A percentile compares a stretch with the other conserved stretches of the same genome.
Evolutionary conservation across 2,329 filamentous ascomycete species (phyloP).

Genomic region (Arthroderma sp.): DNA sequence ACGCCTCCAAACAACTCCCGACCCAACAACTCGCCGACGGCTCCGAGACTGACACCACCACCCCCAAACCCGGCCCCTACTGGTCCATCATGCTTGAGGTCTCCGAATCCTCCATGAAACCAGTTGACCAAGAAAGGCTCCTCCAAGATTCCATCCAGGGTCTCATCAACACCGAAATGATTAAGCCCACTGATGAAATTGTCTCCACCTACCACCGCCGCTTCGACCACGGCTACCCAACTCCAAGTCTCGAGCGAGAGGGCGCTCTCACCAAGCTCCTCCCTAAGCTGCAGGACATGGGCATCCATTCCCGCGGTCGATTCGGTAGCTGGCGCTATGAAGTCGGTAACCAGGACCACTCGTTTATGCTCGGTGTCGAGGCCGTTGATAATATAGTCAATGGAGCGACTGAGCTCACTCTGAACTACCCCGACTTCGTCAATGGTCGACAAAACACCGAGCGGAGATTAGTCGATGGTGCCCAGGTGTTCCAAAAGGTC

Average conservation of each 20-base stretch:
- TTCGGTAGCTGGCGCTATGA: constrained; percentile 99
- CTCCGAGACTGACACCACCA: constrained; percentile 58
- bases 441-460: constrained; percentile 55
- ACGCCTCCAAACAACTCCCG: constrained; percentile 66
- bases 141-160: constrained; percentile 88
- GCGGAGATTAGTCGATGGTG: constrained; percentile 43
- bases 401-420: constrained; percentile 77
- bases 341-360: constrained; percentile 93
- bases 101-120: constrained; percentile 91
- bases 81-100: constrained; percentile 99
- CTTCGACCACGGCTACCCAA: constrained; percentile 98
- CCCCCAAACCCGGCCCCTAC: constrained; percentile 72
- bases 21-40: constrained; percentile 79
- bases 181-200: constrained; percentile 80
- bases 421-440: constrained; percentile 96
- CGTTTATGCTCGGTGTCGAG: constrained; percentile 93
- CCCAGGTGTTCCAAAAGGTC: constrained; percentile 7
- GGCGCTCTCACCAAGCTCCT: constrained; percentile 85
- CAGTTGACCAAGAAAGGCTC: constrained; percentile 72
- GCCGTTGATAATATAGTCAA: constrained; percentile 82
- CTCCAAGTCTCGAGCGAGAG: constrained; percentile 86
- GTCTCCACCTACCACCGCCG: constrained; percentile 96
- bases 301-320: constrained; percentile 87
- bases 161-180: constrained; percentile 95
- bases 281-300: constrained; percentile 79